Evolutionary conservation across 257 asterid species (phyloP), one percentile per base, ranked within the genome.

Genomic region (Capsicum chinense): DNA sequence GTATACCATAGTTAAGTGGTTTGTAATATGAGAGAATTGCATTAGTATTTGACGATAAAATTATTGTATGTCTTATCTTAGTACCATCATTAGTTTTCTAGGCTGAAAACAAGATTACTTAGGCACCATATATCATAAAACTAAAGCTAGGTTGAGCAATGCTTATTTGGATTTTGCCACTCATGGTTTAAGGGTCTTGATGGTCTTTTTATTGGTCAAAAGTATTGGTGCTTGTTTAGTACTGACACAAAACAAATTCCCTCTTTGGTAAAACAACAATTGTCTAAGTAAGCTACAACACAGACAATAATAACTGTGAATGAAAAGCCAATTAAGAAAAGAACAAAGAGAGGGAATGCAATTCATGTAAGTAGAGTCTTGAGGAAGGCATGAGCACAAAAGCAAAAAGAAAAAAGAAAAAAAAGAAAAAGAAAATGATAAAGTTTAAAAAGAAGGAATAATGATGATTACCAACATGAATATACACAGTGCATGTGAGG

Each of bases 401-500:
- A 62, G 39, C 39, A 44, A 44, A 42, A 42, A 42, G 5, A 50
- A 74, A 26, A 26, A 26, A 26, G 33, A 26, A 26, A 26, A 26
- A 26, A 26, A 76, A 66, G 73, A 60, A 12, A 1, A 21, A 52
- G 7, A 74, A 76, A 81, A 82, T 68, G 74, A 80, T 68, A 79
- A 80, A 48, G 76, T 44, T 68, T 5, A 39, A 3, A 3, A 15
- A 66, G 48, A 4, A 44, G 54, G 44, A 48, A 48, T 48, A 21
- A 83, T 19, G 16, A 78, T 63, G 52, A 60, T 60, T 50, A 66
- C 64, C 42, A 71, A 73, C 64, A 79, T 64, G 60, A 63, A 39
- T 52, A 62, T 19, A 11, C 68, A 73, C 79, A 82, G 13, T 35
- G 85, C 85, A 85, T 82, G 85, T 63, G 84, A 78, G 42, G 66